A percentile compares a stretch with the other conserved stretches of the same genome.
These are phyloP conservation scores for Phaeosphaeria sp. DNA, from an alignment of 2,329 filamentous ascomycete species.

Conservation along the genomic window DNA sequence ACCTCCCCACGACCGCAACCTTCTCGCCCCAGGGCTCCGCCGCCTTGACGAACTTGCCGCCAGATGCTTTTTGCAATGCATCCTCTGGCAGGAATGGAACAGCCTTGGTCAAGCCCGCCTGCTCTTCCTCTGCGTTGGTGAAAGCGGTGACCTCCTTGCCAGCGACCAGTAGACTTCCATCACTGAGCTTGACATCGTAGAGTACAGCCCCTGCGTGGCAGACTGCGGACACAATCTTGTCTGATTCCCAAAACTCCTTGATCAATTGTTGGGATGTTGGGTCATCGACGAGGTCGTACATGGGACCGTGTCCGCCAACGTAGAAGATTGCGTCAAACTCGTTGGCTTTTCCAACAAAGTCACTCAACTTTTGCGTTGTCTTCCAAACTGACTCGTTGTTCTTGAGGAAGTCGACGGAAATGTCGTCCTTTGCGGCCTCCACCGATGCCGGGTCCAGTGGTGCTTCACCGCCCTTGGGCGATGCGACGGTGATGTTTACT, in stretches of 20 bases:
- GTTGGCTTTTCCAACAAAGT: constrained; percentile 61
- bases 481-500: constrained; percentile 48
- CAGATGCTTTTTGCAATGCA: constrained; percentile 56
- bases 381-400: constrained; percentile 67
- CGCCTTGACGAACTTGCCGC: constrained; percentile 65
- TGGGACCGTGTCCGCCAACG: constrained; percentile 66
- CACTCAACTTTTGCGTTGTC: constrained; percentile 64
- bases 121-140: constrained; percentile 63
- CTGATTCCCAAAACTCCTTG: constrained; percentile 65
- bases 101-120: constrained; percentile 45
- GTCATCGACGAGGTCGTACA: constrained; percentile 70
- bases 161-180: constrained; percentile 62
- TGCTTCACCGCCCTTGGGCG: constrained; percentile 47
- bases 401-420: constrained; percentile 50
- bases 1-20: constrained; percentile 47
- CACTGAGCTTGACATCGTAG: constrained; percentile 59
- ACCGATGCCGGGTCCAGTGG: constrained; percentile 46
- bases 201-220: constrained; percentile 73
- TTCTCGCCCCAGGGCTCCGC: constrained; percentile 55
- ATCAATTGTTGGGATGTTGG: constrained; percentile 65
- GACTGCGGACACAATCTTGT: constrained; percentile 70
- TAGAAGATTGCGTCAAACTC: constrained; percentile 70
- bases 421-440: constrained; percentile 57
- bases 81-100: constrained; percentile 70
- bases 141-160: constrained; percentile 67